These are phyloP conservation scores for Arthroderma uncinatum DNA, from an alignment of 2,329 filamentous ascomycete genomes.

Conservation along the genomic window DNA sequence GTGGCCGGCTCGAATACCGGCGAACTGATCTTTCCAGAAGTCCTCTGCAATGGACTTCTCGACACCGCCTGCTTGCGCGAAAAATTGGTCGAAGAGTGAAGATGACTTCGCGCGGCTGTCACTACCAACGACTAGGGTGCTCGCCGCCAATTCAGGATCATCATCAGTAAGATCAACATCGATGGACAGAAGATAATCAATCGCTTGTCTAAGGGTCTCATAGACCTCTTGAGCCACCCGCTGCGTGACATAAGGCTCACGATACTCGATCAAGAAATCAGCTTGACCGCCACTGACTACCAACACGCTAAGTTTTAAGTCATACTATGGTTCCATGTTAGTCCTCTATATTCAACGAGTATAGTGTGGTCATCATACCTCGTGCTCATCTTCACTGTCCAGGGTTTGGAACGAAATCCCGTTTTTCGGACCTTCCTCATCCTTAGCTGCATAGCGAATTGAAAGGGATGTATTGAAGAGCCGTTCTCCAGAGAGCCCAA, in stretches of 20 bases:
- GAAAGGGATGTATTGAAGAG: slow-evolving; percentile 30
- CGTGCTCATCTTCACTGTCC: not conserved
- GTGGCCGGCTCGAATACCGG: not conserved
- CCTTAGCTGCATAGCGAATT: not conserved
- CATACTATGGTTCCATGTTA: not conserved
- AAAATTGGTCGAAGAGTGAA: not conserved
- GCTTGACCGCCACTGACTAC: not conserved
- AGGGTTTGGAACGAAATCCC: not conserved
- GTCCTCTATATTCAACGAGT: not conserved
- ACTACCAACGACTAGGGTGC: not conserved
- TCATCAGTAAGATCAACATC: not conserved
- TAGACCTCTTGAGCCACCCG: not conserved
- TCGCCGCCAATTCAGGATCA: not conserved
- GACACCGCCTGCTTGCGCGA: not conserved
- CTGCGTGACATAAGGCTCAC: not conserved
- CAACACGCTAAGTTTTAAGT: not conserved
- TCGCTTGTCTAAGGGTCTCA: not conserved
- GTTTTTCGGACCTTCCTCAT: not conserved
- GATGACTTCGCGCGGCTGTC: not conserved
- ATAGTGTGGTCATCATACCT: not conserved
- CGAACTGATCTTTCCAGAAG: not conserved
- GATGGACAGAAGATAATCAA: not conserved
- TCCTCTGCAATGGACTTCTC: not conserved
- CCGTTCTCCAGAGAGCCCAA: slow-evolving; percentile 25
- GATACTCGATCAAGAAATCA: not conserved